phyloP scores from a whole-genome alignment of 768 basidiomycete species.

The Lentinula raphanica region DNA sequence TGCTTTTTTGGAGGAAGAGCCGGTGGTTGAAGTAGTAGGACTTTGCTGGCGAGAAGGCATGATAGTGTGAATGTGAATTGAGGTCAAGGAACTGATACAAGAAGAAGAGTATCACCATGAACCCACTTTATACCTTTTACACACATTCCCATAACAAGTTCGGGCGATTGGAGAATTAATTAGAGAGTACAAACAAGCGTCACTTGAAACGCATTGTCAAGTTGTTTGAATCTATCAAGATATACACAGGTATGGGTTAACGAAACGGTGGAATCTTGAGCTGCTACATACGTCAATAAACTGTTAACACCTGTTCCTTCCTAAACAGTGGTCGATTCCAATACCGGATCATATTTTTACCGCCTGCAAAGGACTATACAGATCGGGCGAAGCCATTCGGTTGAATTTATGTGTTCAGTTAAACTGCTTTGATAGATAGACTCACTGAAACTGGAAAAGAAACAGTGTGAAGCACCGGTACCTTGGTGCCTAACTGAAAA shows the following conservation, averaged over 20 bases:
- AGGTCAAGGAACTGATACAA: neutral
- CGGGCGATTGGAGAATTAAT: neutral
- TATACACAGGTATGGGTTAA: neutral
- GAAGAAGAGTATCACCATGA: neutral
- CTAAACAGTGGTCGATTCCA: neutral
- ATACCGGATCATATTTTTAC: neutral
- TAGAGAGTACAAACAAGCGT: neutral
- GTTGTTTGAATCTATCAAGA: slow-evolving; percentile 1
- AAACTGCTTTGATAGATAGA: neutral
- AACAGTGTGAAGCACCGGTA: neutral
- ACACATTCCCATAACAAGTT: neutral
- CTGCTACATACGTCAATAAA: neutral
- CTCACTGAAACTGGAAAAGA: neutral
- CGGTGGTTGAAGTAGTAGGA: neutral
- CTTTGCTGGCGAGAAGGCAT: slow-evolving; percentile 9
- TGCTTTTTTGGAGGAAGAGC: slow-evolving; percentile 4
- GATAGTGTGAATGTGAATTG: neutral
- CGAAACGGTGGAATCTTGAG: neutral
- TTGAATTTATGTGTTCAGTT: neutral
- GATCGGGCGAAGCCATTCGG: neutral
- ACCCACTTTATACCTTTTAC: neutral
- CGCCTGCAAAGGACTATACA: neutral
- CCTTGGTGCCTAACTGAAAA: neutral
- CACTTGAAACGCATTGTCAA: slow-evolving; percentile 2
- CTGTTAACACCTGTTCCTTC: neutral